These are phyloP conservation scores for Beauveria bassiana DNA, from an alignment of 2,329 filamentous ascomycete species.

Conservation along the genomic window DNA sequence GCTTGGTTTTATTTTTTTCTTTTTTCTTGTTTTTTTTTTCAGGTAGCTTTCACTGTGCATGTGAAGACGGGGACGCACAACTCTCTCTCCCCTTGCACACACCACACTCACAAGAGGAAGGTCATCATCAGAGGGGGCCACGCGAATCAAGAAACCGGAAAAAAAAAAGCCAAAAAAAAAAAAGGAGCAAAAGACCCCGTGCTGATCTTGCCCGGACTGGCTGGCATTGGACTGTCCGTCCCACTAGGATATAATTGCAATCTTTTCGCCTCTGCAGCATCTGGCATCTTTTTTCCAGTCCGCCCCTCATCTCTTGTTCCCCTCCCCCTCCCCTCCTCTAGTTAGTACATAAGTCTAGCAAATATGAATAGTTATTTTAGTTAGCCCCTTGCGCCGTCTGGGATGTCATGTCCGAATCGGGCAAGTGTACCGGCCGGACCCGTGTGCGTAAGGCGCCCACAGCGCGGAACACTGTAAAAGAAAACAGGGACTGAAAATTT, in stretches of 20 bases:
- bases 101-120: background rate
- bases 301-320: background rate
- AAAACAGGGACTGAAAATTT: too few species aligned
- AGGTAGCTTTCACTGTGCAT: background rate
- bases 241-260: background rate
- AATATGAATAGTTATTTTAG: background rate
- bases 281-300: too few species aligned
- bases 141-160: background rate
- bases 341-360: background rate
- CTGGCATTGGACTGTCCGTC: background rate
- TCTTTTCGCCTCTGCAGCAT: too few species aligned
- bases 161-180: too few species aligned
- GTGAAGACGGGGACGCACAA: background rate
- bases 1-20: background rate
- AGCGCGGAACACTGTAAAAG: too few species aligned
- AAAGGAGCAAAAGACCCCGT: background rate
- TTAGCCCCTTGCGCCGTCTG: background rate
- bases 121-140: background rate
- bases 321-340: background rate
- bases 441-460: background rate
- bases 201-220: background rate
- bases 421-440: conserved; percentile 8
- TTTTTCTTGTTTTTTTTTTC: background rate
- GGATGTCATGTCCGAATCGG: conserved; percentile 3
- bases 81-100: background rate